phyloP scores from a whole-genome alignment of 805 yeast genomes.

The Wickerhamomyces ciferrii region DNA sequence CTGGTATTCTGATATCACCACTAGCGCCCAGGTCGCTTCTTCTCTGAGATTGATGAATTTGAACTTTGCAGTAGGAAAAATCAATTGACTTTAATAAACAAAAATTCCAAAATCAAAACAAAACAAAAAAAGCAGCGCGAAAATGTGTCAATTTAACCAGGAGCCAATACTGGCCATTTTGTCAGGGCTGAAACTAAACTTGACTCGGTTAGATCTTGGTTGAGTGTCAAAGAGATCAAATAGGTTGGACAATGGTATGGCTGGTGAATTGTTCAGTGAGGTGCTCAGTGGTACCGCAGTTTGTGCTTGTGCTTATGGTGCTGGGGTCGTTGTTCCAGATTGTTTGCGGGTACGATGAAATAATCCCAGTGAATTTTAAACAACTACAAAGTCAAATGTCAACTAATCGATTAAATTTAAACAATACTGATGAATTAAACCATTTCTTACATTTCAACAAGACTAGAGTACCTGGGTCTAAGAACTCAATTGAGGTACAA shows the following conservation, averaged over 20 bases:
- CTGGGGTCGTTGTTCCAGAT: too few relatives aligned
- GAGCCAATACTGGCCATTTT: too few relatives aligned
- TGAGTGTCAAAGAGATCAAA: too few relatives aligned
- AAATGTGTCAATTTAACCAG: neutral
- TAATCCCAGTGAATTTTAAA: conserved; percentile 2
- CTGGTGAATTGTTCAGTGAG: too few relatives aligned
- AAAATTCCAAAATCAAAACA: neutral
- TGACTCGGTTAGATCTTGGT: too few relatives aligned
- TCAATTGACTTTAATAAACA: neutral
- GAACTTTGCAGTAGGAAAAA: too few relatives aligned
- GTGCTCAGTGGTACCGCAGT: too few relatives aligned
- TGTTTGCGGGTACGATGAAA: conserved; percentile 3
- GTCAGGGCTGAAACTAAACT: too few relatives aligned
- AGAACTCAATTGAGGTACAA: conserved; percentile 31
- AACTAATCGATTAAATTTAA: conserved; percentile 11
- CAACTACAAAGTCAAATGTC: conserved; percentile 1
- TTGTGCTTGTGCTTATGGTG: too few relatives aligned
- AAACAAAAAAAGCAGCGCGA: neutral
- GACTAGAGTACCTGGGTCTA: conserved; percentile 38
- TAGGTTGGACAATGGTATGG: too few relatives aligned
- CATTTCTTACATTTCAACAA: conserved; percentile 27
- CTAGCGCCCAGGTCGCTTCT: too few relatives aligned
- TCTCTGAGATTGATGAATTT: too few relatives aligned
- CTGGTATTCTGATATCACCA: neutral
- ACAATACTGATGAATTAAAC: conserved; percentile 7